Evolutionary conservation across 2,329 filamentous ascomycete genomes (phyloP).

Genomic region (Colletotrichum graminicola): DNA sequence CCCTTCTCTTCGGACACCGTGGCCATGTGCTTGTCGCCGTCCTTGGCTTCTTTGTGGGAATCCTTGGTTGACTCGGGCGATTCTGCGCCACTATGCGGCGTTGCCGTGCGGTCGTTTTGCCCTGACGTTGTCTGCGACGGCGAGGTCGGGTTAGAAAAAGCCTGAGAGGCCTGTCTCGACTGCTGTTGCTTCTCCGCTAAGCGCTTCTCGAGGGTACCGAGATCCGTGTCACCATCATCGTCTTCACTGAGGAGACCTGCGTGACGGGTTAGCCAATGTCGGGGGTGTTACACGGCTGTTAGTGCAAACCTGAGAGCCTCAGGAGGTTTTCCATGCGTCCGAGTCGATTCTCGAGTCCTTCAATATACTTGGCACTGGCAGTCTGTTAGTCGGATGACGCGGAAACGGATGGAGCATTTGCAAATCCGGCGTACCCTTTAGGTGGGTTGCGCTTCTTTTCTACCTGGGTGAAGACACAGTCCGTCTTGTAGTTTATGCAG

Average conservation of each 20-base stretch:
- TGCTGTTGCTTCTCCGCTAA: conserved; percentile 68
- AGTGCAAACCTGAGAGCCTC: conserved; percentile 76
- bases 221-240: conserved; percentile 85
- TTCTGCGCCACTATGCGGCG: conserved; percentile 66
- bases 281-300: background rate
- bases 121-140: conserved; percentile 61
- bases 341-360: conserved; percentile 92
- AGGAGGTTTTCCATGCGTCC: conserved; percentile 96
- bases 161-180: conserved; percentile 63
- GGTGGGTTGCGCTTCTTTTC: conserved; percentile 98
- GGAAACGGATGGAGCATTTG: background rate
- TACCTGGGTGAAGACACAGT: conserved; percentile 96
- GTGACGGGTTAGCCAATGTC: conserved; percentile 45
- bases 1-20: conserved; percentile 60
- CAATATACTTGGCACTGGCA: conserved; percentile 92
- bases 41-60: conserved; percentile 52
- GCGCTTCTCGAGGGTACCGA: conserved; percentile 88
- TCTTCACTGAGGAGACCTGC: conserved; percentile 84
- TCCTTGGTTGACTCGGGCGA: conserved; percentile 64
- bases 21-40: conserved; percentile 51
- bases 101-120: conserved; percentile 58
- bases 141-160: conserved; percentile 64
- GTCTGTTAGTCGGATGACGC: conserved; percentile 15
- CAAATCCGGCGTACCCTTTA: conserved; percentile 78
- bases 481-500: conserved; percentile 97